A percentile compares a stretch with the other conserved stretches of the same genome.
Evolutionary conservation across 1,284 basidiomycete genomes (phyloP).

Genomic region (Ustilago vetiveriae): DNA sequence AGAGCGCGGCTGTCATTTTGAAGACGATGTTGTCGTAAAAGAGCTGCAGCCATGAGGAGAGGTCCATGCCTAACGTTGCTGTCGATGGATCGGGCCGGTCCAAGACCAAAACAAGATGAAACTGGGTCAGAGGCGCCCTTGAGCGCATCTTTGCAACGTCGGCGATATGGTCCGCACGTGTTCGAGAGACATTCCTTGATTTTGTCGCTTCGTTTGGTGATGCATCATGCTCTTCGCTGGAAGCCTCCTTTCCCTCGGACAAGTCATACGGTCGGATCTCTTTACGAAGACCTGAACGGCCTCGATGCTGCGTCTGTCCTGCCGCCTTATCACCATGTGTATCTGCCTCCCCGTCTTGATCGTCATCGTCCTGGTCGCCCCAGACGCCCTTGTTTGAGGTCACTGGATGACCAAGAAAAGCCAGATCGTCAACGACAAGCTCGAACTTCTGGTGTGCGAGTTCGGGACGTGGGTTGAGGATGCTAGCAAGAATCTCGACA

Average conservation of each 20-base stretch:
- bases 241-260: slow-evolving; percentile 3
- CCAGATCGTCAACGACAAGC: slow-evolving; percentile 88
- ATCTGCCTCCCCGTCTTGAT: neutral
- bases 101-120: slow-evolving; percentile 65
- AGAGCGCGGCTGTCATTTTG: slow-evolving; percentile 65
- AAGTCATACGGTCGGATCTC: slow-evolving; percentile 36
- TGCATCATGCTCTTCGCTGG: neutral
- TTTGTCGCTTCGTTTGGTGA: neutral
- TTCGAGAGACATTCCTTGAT: slow-evolving; percentile 10
- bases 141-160: slow-evolving; percentile 10
- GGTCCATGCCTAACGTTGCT: slow-evolving; percentile 46
- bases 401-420: slow-evolving; percentile 93
- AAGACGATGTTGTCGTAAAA: slow-evolving; percentile 65
- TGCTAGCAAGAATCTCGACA: slow-evolving; percentile 79
- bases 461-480: slow-evolving; percentile 79
- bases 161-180: slow-evolving; percentile 8
- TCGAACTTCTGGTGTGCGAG: slow-evolving; percentile 96
- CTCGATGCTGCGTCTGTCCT: slow-evolving; percentile 15
- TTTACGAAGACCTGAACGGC: slow-evolving; percentile 37
- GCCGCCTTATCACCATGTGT: neutral
- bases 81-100: slow-evolving; percentile 61
- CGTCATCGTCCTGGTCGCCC: slow-evolving; percentile 13
- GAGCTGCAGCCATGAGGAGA: slow-evolving; percentile 54
- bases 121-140: slow-evolving; percentile 40
- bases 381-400: slow-evolving; percentile 72